Evolutionary conservation across 2,329 filamentous ascomycete species (phyloP).

Genomic region (Colletotrichum simmondsii): DNA sequence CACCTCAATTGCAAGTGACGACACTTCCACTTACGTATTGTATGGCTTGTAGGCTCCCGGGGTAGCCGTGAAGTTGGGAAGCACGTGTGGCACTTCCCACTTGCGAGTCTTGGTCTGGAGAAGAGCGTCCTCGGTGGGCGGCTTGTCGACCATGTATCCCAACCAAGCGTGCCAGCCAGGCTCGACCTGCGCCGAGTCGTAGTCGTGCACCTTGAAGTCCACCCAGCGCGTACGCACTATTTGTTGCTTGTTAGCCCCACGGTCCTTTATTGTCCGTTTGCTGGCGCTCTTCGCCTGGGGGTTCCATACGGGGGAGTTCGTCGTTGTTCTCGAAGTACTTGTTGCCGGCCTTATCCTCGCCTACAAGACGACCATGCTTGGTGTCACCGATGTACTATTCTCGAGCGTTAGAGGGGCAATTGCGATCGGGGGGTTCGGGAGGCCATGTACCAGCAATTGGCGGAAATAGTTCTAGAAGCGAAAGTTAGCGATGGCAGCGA

Average conservation of each 20-base stretch:
- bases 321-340: conserved; percentile 97
- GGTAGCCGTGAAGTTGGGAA: conserved; percentile 79
- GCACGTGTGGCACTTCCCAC: conserved; percentile 80
- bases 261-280: background rate
- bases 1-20: background rate
- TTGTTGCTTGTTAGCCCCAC: conserved; percentile 21
- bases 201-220: conserved; percentile 91
- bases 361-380: conserved; percentile 89
- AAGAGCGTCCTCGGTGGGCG: conserved; percentile 81
- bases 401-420: conserved; percentile 28
- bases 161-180: conserved; percentile 99
- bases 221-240: conserved; percentile 96
- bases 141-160: conserved; percentile 89
- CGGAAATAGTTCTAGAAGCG: conserved; percentile 81
- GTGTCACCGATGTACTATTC: conserved; percentile 82
- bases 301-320: conserved; percentile 84
- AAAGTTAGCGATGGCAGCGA: conserved; percentile 29
- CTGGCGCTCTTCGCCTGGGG: conserved; percentile 10
- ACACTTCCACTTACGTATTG: conserved; percentile 79
- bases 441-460: conserved; percentile 87
- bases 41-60: conserved; percentile 91
- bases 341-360: conserved; percentile 91
- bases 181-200: conserved; percentile 86
- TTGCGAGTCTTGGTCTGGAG: conserved; percentile 72
- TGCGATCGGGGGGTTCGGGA: conserved; percentile 35